Evolutionary conservation across 805 yeast genomes (phyloP).

Genomic region (Myxozyma nipponensis): DNA sequence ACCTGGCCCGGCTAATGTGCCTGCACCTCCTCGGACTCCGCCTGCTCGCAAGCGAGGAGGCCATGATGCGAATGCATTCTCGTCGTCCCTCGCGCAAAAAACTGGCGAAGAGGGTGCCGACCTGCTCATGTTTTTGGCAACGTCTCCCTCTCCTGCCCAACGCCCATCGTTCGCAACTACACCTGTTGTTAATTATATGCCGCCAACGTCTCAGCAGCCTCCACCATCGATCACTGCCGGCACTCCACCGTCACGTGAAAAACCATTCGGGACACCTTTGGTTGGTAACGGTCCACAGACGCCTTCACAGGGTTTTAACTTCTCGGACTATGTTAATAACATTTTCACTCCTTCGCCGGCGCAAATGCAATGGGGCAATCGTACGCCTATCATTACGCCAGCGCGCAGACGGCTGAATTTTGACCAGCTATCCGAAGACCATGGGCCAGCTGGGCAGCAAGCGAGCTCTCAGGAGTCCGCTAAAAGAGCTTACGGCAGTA

Average conservation of each 20-base stretch:
- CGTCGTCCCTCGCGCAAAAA: neutral
- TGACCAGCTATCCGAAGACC: constrained; percentile 24
- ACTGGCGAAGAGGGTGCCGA: constrained; percentile 69
- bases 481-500: neutral
- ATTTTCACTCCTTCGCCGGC: constrained; percentile 40
- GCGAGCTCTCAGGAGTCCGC: neutral
- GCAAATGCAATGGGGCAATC: constrained; percentile 26
- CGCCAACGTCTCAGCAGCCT: constrained; percentile 19
- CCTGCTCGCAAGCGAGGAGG: constrained; percentile 6
- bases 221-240: constrained; percentile 16
- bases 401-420: constrained; percentile 28
- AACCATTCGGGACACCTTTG: constrained; percentile 30
- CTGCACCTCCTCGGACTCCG: constrained; percentile 25
- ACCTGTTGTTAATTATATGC: neutral
- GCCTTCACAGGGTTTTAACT: constrained; percentile 53
- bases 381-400: constrained; percentile 23
- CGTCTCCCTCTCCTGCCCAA: constrained; percentile 69
- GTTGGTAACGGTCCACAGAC: constrained; percentile 35
- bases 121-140: constrained; percentile 72
- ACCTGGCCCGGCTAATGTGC: neutral
- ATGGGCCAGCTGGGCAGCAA: neutral
- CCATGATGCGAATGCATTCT: neutral
- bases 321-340: constrained; percentile 81
- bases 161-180: constrained; percentile 21
- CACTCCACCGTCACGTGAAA: constrained; percentile 35